Base-by-base conservation (phyloP, 768 basidiomycete species). In the Boletus patriciae region DNA sequence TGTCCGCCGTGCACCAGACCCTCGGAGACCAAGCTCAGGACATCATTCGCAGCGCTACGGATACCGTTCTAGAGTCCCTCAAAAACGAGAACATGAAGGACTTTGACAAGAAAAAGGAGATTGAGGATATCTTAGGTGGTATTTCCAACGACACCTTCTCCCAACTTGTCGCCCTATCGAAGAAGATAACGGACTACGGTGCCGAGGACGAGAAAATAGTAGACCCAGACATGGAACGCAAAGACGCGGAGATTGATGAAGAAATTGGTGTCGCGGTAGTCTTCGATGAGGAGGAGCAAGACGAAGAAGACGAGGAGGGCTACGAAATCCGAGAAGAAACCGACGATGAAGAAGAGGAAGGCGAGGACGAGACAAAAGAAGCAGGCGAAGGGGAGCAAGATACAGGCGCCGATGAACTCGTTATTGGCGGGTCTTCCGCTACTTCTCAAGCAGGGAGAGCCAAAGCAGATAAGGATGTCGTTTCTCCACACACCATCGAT, bases 251-350 rank as follows among this genome's bases (percentile, higher is more conserved):
- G 72, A 94, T 98, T 64, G 96, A 98, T 61, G 94, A 94, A 57
- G 94, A 96, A 64, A 86, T 91, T 43, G 95, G 96, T n/a, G 96
- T 99, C 1, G 96, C 96, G 0, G 95, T 99, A 9, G 88, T 98
- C 6, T 98, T 98, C 57, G 95, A 98, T 62, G 96, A 98, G 67
- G 97, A 98, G 56, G 96, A 97, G 61, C 87, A 93, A 65, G 94
- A 97, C 23, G 93, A 91, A 5, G 94, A 95, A 3, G 92, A 95
- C 19, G 92, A 91, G 1, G 92, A 91, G 61, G 90, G 87, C 1
- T 98, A 80, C 62, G 95, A 97, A 70, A 83, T 98, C 51, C 80
- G 83, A 11, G 90, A 94, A 0, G 92, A 90, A 61, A 84, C 84
- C 3, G 92, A 92, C 45, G 85, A 85, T 1, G 89, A 91, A 18